Evolutionary conservation across 75 land plant species (phyloP).

Genomic region (Isoetes taiwanensis): DNA sequence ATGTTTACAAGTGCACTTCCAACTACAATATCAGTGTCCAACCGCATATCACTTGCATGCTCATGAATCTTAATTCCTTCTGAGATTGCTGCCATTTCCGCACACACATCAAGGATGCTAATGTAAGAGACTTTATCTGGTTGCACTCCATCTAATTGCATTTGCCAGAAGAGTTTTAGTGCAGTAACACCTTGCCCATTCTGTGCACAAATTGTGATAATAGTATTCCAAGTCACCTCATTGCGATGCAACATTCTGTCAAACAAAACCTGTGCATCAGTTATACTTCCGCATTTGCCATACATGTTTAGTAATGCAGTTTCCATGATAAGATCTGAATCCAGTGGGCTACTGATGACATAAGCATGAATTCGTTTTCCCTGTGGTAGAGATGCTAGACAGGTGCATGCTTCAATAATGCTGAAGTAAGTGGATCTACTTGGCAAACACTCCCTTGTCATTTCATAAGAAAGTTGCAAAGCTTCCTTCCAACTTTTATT

Average conservation of each 20-base stretch:
- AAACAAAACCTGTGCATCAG: no score
- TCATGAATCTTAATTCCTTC: background rate
- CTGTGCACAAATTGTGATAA: background rate
- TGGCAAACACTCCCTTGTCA: background rate
- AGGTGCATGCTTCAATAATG: background rate
- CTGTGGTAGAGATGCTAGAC: background rate
- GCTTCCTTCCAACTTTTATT: background rate
- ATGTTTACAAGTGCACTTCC: background rate
- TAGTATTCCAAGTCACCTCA: background rate
- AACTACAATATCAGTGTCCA: background rate
- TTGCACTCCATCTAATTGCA: background rate
- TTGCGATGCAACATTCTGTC: background rate
- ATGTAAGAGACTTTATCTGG: background rate
- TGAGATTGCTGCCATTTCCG: background rate
- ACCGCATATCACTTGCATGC: background rate
- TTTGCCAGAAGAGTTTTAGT: background rate
- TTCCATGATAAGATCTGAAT: background rate
- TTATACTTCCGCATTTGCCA: no score
- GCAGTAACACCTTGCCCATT: background rate
- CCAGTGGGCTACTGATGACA: background rate
- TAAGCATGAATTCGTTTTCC: background rate
- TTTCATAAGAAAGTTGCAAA: background rate
- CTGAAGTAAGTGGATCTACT: background rate
- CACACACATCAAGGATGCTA: background rate
- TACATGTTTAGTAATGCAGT: slow-evolving; percentile 4